Evolutionary conservation across 2,329 filamentous ascomycete genomes (phyloP).

Genomic region (Penicillium sp.): DNA sequence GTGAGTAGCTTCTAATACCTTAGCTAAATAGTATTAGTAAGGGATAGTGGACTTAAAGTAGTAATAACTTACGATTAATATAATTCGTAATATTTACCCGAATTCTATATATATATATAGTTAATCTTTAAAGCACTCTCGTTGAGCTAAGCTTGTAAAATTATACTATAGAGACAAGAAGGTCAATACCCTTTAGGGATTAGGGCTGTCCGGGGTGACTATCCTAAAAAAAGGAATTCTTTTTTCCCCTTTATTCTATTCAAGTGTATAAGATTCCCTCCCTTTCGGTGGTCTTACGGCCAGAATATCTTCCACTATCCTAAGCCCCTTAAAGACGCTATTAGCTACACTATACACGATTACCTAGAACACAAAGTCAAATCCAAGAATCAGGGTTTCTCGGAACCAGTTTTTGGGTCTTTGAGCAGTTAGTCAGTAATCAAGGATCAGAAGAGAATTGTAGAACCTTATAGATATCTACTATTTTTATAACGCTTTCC

Average conservation of each 20-base stretch:
- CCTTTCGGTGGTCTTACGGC: slow-evolving; percentile 12
- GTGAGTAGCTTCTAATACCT: slow-evolving; percentile 19
- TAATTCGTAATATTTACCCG: slow-evolving; percentile 12
- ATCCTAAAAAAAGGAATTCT: slow-evolving; percentile 20
- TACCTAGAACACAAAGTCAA: slow-evolving; percentile 28
- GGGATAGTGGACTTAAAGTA: not conserved
- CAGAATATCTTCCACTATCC: slow-evolving; percentile 20
- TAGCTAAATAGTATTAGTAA: slow-evolving; percentile 14
- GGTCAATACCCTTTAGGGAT: slow-evolving; percentile 7
- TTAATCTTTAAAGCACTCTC: slow-evolving; percentile 15
- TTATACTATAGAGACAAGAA: slow-evolving; percentile 23
- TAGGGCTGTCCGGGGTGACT: slow-evolving; percentile 13
- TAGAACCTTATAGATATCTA: slow-evolving; percentile 6
- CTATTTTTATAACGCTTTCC: slow-evolving; percentile 18
- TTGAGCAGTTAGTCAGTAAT: not conserved
- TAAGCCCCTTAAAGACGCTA: slow-evolving; percentile 23
- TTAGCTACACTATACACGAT: slow-evolving; percentile 24
- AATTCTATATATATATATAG: slow-evolving; percentile 21
- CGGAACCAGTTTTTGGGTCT: slow-evolving; percentile 24
- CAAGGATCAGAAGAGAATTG: not conserved
- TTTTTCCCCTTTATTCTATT: slow-evolving; percentile 18
- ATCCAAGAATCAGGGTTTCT: slow-evolving; percentile 20
- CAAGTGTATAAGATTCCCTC: slow-evolving; percentile 22
- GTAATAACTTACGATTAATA: slow-evolving; percentile 14
- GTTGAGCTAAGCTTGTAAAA: slow-evolving; percentile 16